These are phyloP conservation scores for Acanthamoeba triangularis DNA, from an alignment of 208 protist genomes.

Conservation along the genomic window DNA sequence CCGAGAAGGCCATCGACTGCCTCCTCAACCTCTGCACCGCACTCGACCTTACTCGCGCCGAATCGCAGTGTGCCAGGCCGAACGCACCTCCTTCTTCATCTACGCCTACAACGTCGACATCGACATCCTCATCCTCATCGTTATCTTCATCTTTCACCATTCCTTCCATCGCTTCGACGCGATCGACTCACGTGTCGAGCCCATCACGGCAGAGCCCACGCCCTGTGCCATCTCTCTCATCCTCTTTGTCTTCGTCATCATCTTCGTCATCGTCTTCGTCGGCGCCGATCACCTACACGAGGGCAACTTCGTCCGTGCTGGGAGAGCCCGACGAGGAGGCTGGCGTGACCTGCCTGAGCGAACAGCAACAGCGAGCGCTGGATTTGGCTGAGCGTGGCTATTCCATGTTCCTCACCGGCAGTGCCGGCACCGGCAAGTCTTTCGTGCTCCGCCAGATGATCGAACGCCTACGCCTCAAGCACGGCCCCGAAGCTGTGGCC, in stretches of 20 bases:
- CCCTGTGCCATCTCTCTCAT: too few relatives aligned
- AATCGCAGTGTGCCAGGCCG: not conserved
- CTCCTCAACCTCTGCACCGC: not conserved
- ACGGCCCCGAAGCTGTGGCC: conserved; percentile 4
- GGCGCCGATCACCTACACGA: not conserved
- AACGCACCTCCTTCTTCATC: too few relatives aligned
- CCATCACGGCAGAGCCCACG: not conserved
- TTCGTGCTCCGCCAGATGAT: conserved; percentile 84
- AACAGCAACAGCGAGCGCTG: conserved; percentile 63
- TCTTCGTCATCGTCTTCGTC: too few relatives aligned
- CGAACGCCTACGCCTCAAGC: not conserved
- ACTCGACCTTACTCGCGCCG: not conserved
- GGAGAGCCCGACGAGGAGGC: not conserved
- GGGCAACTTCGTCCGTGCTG: not conserved
- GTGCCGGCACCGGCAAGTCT: conserved; percentile 88
- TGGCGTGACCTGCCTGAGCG: not conserved
- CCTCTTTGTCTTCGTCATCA: not conserved
- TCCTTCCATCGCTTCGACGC: not conserved
- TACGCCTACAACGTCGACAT: too few relatives aligned
- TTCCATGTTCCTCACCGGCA: conserved; percentile 86
- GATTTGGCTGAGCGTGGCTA: conserved; percentile 27
- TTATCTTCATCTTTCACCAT: not conserved
- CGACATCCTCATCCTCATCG: not conserved
- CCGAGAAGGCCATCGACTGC: conserved; percentile 5
- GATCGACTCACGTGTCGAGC: not conserved